Conservation (phyloP, 148 eudicot species). For the Camellia lanceoleosa region DNA sequence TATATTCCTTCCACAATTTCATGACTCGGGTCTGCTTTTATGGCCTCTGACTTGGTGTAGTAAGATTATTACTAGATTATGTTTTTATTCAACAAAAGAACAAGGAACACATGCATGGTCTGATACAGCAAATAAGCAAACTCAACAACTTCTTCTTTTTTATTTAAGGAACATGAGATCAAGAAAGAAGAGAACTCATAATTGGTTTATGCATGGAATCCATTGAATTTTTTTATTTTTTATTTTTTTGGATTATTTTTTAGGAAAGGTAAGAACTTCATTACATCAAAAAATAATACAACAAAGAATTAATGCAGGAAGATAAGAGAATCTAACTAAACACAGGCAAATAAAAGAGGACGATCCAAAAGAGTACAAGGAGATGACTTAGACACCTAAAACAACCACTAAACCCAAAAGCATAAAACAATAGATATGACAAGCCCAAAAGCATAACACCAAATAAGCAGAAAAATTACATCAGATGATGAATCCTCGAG, state of each 20-base stretch:
- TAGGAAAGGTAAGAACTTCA: background rate
- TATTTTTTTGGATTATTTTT: no score
- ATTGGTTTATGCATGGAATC: background rate
- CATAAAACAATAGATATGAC: background rate
- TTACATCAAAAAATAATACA: background rate
- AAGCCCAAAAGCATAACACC: background rate
- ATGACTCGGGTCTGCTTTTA: background rate
- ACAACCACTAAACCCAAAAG: background rate
- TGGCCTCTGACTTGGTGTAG: background rate
- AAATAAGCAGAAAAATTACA: background rate
- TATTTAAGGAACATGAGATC: no score
- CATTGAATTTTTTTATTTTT: background rate
- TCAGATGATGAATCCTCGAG: background rate
- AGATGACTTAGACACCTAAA: background rate
- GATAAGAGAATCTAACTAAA: background rate
- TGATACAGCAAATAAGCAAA: no score
- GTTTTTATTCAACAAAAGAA: background rate
- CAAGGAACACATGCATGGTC: background rate
- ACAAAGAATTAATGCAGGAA: background rate
- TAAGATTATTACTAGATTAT: background rate
- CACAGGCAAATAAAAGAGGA: background rate
- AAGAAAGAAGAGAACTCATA: no score
- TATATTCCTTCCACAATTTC: background rate
- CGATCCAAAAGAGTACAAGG: background rate
- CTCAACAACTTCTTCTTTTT: no score